Base-by-base conservation (phyloP, 108 stramenopile species). In the Schizochytrium sp. region DNA sequence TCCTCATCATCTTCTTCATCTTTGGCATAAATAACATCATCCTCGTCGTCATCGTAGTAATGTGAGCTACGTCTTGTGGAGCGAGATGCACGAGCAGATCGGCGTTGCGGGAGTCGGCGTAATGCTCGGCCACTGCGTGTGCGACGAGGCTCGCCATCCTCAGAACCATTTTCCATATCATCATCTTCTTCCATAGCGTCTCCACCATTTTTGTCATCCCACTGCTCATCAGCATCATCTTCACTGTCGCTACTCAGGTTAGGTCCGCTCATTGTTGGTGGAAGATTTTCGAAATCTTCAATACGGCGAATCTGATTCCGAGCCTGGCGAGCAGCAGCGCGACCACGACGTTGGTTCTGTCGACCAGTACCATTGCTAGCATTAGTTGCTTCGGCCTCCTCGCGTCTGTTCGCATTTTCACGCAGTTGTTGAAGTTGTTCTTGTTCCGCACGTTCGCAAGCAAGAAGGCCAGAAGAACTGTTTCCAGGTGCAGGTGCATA, bases 241-340 rank as follows among this genome's bases (percentile, higher is more conserved):
- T 83, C 76, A 50, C 50, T 83, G 76, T 83, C 47, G 76, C 76
- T 83, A 53, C 76, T 83, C 45, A 83, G 53, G 28, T 49, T 55
- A 0, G 76, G 76, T 49, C 47, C 50, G 76, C 53, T 49, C 47
- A 49, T 40, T 2, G 53, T 17, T 53, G 76, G 50, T 5, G 50
- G 50, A 10, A 47, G 50, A 40, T 53, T 83, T 28, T 83, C 76
- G 8, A 83, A 40, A n/a, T 83, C 76, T 28, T 83, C 50, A 40
- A 83, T 55, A 5, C 40, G 76, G 12, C 76, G 76, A 42, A 83
- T 83, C 47, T 83, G 76, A 19, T 12, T 49, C 2, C 53, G 76
- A 10, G 76, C 76, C 28, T 55, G 76, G 50, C 40, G 76, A 7
- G 76, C 76, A 5, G 76, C 76, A 10, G 47, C 50, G 13, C 76